Base-by-base conservation (phyloP, 2,329 filamentous ascomycete genomes). In the Arthrobotrys musiformis region DNA sequence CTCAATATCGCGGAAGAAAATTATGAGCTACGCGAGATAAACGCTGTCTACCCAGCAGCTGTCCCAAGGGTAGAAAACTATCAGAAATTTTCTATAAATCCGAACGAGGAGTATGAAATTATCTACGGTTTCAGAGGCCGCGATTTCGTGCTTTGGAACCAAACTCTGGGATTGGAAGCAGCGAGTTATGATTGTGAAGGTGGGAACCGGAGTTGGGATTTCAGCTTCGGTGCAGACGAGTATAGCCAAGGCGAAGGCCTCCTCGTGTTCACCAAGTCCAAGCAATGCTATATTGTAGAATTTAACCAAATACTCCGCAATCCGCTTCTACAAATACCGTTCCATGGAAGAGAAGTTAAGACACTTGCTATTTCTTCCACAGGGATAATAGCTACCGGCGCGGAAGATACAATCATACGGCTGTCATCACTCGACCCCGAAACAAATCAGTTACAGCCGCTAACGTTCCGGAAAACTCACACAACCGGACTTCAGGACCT, bases 291-390 rank as follows among this genome's bases (percentile, higher is more conserved):
- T 60, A 42, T 64, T 22, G 62, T 78, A 24, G 63, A 54, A 7
- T 78, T 78, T 35, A 52, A 63, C 11, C 30, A 75, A n/a, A 74
- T 15, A 77, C 85, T 35, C 85, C 82, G 79, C 88, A 84, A 82
- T 80, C 82, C 8, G 82, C 24, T 86, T 0, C 79, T 97, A 11
- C 89, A 90, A 79, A 80, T 84, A 0, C 94, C 95, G 5, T 89
- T 89, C 0, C 95, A 99, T 83, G 95, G 95, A 0, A 87, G 95
- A 67, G 95, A 99, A 83, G 92, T 98, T 80, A 92, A 92, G 82
- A 84, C 88, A 1, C 83, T 88, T 77, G 87, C 89, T 19, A 81
- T 88, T 1, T 86, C 86, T 0, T 54, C 72, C 1, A 80, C 56
- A 7, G 81, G 81, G 4, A 81, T 91, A 3, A 84, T 92, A 37